Base-by-base conservation (phyloP, 2,329 filamentous ascomycete species). In the Nigrograna mackinnonii region DNA sequence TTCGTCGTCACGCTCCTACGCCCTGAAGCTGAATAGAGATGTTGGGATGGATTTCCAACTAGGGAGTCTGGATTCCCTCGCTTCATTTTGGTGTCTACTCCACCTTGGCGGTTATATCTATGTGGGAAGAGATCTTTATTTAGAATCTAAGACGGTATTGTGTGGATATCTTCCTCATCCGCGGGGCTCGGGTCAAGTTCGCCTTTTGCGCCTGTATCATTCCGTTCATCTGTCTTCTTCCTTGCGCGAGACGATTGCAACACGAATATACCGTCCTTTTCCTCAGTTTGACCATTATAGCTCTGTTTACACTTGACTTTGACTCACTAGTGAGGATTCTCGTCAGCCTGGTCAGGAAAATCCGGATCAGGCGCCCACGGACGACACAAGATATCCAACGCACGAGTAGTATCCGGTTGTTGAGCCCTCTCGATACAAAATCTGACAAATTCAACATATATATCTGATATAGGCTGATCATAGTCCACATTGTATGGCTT, bases 321-420 rank as follows among this genome's bases (percentile, higher is more conserved):
- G 36, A 4, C 17, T 16, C 16, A 11, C 5, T 3, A 41, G 33
- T 44, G 9, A 9, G 9, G 24, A 9, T 9, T 9, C 24, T 9
- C n/a, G 9, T 28, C 9, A 28, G 24, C 9, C n/a, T n/a, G 24
- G 9, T 28, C 24, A 28, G n/a, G 24, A 11, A 46, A 4, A 33
- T 47, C 17, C 37, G n/a, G n/a, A 4, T 46, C 41, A 5, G 37
- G 54, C 1, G 68, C 67, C 70, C 70, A 73, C 0, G 69, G 69
- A 4, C 69, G 51, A 31, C 69, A 71, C 4, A 73, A 50, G 6
- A 72, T 64, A 43, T 73, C 69, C 16, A 73, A 35, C 5, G 67
- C 60, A 18, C 50, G 50, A 3, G 38, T 49, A 1, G 38, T 44
- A 30, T 68, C 57, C 3, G 37, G 9, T 19, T 46, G 5, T 17